Base-by-base conservation (phyloP, 2,329 filamentous ascomycete species). In the Leptographium lundbergii region DNA sequence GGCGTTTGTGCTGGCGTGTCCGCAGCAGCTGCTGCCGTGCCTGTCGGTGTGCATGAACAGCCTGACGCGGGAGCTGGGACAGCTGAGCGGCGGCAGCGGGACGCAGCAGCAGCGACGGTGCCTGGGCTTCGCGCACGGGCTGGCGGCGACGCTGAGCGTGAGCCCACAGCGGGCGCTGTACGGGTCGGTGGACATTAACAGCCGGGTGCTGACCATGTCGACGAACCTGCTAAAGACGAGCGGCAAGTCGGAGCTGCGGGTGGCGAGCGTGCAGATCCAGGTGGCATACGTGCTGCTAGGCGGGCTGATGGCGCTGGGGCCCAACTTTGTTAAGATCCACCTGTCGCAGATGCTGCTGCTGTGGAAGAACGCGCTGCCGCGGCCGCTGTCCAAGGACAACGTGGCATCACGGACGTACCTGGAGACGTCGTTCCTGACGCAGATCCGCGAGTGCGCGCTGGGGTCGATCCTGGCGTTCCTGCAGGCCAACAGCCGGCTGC, bases 281-380 rank as follows among this genome's bases (percentile, higher is more conserved):
- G 91, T 99, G 2, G 94, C 94, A 6, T 99, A 94, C 92, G 95
- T 95, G 54, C 76, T 99, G 60, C 95, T 99, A 54, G 94, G 95
- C 45, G 94, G 95, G 0, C 75, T 99, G 58, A 97, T 97, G 92
- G 91, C 91, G 0, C 80, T 99, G 0, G 94, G 94, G 0, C 92
- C 94, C 4, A 97, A 96, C 70, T 99, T 99, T 70, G 92, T 97
- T 71, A 99, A 99, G 73, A 97, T 97, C 27, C 94, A 99, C 72
- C 80, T 99, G 9, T 92, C 91, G 2, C 94, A 99, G 68, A 78
- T 99, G 25, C 83, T 99, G 59, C 76, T 99, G 10, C 76, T 99
- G 7, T 99, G 94, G 94, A 96, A 96, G 72, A 99, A 97, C 71
- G 92, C 94, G 0, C 78, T 99, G 13, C 92, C 95, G 0, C 96